Evolutionary conservation across 352 stramenopile genomes (phyloP).

Genomic region (Phytophthora pseudosyringae): DNA sequence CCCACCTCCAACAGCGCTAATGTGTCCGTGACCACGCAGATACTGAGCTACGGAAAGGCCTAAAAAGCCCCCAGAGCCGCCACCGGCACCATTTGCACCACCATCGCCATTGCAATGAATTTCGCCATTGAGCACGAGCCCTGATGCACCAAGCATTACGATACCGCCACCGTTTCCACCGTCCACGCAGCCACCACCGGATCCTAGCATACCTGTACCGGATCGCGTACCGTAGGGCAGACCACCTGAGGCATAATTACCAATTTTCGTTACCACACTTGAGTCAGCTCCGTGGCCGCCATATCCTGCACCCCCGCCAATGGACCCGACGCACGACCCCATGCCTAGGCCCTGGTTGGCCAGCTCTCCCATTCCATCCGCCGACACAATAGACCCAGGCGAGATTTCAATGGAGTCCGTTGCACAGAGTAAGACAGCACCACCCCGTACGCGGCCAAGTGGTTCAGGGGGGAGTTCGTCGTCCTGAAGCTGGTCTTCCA

Average conservation of each 20-base stretch:
- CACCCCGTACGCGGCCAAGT: constrained; percentile 48
- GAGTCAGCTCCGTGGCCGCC: constrained; percentile 77
- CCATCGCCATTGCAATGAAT: constrained; percentile 74
- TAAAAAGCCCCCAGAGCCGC: constrained; percentile 79
- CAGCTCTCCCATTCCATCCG: constrained; percentile 66
- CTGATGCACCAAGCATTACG: constrained; percentile 64
- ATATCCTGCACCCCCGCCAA: constrained; percentile 75
- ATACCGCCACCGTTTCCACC: constrained; percentile 74
- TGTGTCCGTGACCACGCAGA: constrained; percentile 60
- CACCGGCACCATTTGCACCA: constrained; percentile 60
- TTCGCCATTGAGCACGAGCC: constrained; percentile 72
- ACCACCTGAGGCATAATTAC: constrained; percentile 68
- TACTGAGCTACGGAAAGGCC: constrained; percentile 66
- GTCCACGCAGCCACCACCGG: constrained; percentile 70
- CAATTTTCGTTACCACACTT: constrained; percentile 52
- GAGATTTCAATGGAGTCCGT: constrained; percentile 55
- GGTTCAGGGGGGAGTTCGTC: constrained; percentile 27
- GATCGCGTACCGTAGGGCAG: constrained; percentile 72
- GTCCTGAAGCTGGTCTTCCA: constrained; percentile 30
- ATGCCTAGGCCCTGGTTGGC: constrained; percentile 71
- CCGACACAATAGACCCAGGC: constrained; percentile 47
- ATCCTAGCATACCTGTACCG: constrained; percentile 72
- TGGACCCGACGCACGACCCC: constrained; percentile 59
- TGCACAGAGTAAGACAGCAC: constrained; percentile 69
- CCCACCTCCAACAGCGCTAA: constrained; percentile 75